These are phyloP conservation scores for Coniochaeta sp. DNA, from an alignment of 2,329 filamentous ascomycete species.

Conservation along the genomic window DNA sequence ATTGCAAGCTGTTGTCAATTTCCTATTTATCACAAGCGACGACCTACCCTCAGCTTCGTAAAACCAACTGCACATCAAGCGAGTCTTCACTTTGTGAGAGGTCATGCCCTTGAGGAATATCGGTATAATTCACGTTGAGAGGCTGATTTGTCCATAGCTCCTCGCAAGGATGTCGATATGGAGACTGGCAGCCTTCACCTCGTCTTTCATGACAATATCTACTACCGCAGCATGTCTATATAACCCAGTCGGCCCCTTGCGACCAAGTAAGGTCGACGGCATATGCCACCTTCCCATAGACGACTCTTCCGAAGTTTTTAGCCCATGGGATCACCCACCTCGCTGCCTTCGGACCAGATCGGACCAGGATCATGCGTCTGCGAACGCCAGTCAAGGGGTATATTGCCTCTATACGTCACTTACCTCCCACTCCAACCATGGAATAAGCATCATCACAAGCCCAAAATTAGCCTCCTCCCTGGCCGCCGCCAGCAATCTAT, in stretches of 20 bases:
- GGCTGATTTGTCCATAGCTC: background rate
- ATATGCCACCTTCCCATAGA: background rate
- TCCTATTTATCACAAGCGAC: background rate
- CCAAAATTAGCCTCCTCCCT: background rate
- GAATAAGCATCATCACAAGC: background rate
- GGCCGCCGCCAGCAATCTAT: background rate
- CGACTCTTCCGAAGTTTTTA: background rate
- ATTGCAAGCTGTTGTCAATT: background rate
- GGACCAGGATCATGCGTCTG: background rate
- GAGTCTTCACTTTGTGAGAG: background rate
- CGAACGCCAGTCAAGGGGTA: background rate
- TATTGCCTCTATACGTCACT: background rate
- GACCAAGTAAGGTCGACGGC: too few relatives aligned
- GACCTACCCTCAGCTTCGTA: background rate
- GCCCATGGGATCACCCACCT: background rate
- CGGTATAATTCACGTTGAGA: background rate
- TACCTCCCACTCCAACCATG: background rate
- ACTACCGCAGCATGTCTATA: background rate
- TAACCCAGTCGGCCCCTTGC: background rate
- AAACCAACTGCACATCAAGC: background rate
- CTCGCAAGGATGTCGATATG: background rate
- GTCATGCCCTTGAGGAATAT: background rate
- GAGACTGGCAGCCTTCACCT: background rate
- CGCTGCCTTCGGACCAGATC: background rate
- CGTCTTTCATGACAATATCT: background rate